These are phyloP conservation scores for Fusarium illudens DNA, from an alignment of 2,329 filamentous ascomycete genomes.

Conservation along the genomic window DNA sequence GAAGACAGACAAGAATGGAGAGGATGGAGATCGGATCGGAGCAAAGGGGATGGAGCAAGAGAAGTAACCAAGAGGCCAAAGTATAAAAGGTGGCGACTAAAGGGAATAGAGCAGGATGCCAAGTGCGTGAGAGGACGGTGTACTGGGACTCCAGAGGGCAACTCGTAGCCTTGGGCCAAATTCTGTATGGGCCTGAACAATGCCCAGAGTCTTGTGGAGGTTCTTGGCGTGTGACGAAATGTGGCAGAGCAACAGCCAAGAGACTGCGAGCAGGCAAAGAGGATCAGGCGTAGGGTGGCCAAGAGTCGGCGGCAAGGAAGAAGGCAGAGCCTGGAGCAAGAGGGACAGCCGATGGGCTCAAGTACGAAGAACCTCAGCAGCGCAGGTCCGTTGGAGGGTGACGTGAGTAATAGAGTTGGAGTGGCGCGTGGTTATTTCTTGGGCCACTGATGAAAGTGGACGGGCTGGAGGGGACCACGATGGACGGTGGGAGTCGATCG, in stretches of 20 bases:
- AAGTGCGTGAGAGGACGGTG: neutral
- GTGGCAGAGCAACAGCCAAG: neutral
- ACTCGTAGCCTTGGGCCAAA: neutral
- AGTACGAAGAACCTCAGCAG: neutral
- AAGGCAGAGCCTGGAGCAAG: constrained; percentile 3
- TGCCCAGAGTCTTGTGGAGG: neutral
- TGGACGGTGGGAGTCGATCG: neutral
- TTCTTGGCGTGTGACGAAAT: neutral
- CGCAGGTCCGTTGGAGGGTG: neutral
- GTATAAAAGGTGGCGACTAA: constrained; percentile 24
- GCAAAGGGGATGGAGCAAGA: neutral
- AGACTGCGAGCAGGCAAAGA: neutral
- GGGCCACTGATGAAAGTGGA: constrained; percentile 16
- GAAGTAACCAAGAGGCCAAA: constrained; percentile 10
- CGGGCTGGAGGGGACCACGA: constrained; percentile 1
- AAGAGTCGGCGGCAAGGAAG: neutral
- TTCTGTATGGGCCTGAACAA: neutral
- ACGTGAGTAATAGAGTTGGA: constrained; percentile 21
- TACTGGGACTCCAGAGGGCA: neutral
- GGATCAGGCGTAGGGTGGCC: neutral
- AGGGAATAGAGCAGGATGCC: constrained; percentile 3
- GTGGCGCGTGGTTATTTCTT: constrained; percentile 1
- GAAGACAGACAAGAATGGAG: neutral
- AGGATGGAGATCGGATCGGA: neutral
- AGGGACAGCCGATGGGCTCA: neutral